Base-by-base conservation (phyloP, 495 filamentous ascomycete genomes). In the Trypethelium eluteriae region DNA sequence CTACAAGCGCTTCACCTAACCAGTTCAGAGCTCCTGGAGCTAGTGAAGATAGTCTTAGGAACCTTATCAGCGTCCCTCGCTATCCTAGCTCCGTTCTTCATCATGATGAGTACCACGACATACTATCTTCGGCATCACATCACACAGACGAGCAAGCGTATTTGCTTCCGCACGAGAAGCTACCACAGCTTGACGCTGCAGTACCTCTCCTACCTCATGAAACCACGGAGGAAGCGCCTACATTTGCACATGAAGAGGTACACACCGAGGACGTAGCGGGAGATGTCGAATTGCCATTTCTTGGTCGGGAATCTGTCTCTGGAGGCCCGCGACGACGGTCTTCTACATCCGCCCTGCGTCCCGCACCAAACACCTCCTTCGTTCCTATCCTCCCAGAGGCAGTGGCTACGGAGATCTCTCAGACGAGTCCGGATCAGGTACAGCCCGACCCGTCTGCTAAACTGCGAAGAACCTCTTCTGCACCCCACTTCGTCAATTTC, bases 211-310 rank as follows among this genome's bases (percentile, higher is more conserved):
- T 59, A 36, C 53, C 53, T 36, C 53, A 59, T 14, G 53, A 59
- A 18, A 7, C 34, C 2, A 36, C 36, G 7, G 53, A 59, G n/a
- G 25, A 32, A 3, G 10, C 32, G 3, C 53, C 53, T 5, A 59
- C 53, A 59, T 59, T 59, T 36, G n/a, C 53, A 9, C 53, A 59
- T 36, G 53, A 59, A 36, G 53, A 59, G 36, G 18, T 59, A 0
- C 4, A 36, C 2, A 4, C 53, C 3, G 53, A 36, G 36, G 53
- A 59, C 32, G 14, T 14, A 10, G 32, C 0, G 7, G 25, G 36
- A 4, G 53, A 59, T 3, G 32, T 36, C 32, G 32, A 36, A 3
- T 1, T 59, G 0, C 25, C 3, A 6, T 32, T 36, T 59, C 32
- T 36, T 18, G 6, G 18, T 14, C 34, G 53, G 2, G 32, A 2